Base-by-base conservation (phyloP, 2,329 filamentous ascomycete species). In the Colletotrichum sp. region DNA sequence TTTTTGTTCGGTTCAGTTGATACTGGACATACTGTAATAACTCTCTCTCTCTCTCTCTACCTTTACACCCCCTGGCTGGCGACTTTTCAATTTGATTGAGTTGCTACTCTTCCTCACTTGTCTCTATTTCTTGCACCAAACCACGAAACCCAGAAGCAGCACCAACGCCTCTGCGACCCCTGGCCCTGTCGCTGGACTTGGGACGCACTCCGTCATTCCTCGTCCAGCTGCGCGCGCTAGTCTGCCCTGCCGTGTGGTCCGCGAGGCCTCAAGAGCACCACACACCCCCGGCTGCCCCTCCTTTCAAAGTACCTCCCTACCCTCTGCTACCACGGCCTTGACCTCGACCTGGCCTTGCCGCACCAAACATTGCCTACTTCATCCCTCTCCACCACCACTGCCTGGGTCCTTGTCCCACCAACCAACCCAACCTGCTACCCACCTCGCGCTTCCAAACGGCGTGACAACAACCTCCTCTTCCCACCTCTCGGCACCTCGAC, bases 151-250 rank as follows among this genome's bases (percentile, higher is more conserved):
- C 28, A n/a, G 28, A 18, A 32, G 8, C 28, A 32, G 34, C 71
- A 30, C 28, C n/a, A 4, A 25, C 55, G 13, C 64, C 28, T 32
- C 56, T 36, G 32, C 55, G 10, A 28, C 52, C 58, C 67, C 22
- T 66, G 67, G 58, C 27, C 58, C 58, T 32, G 62, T 43, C 22
- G 52, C 64, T 64, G 70, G 69, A 75, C 56, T 75, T 75, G 73
- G 70, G 73, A 75, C 64, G 58, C 64, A 75, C 73, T 75, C 73
- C 73, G 73, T 75, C 73, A 75, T 75, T 73, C 58, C 73, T 75
- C 65, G 70, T 58, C 70, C 73, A 75, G 73, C 70, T 75, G 73
- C 73, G 56, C 70, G 56, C 70, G 70, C 73, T 75, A 75, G 73
- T 73, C 70, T 75, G 70, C 64, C 73, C 70, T 75, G 70, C 73